Percentiles rank a stretch among this genome's conserved stretches.
phyloP scores from a whole-genome alignment of 2,329 filamentous ascomycete genomes.

The Bertia moriformis region DNA sequence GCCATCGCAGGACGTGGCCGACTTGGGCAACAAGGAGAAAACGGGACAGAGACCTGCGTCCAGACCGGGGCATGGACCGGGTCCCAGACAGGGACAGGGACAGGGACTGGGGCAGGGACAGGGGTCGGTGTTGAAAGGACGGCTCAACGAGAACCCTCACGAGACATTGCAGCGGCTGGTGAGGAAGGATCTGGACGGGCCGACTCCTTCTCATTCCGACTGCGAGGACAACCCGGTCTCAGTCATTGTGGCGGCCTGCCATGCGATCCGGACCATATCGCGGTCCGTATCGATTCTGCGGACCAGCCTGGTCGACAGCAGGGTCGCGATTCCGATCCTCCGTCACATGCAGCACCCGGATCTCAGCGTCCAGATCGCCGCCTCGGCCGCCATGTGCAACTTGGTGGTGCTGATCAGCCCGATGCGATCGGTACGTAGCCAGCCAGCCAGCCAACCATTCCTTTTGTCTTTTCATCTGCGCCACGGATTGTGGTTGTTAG shows the following conservation, averaged over 20 bases:
- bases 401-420: conserved; percentile 79
- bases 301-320: conserved; percentile 75
- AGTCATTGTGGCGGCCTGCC: conserved; percentile 75
- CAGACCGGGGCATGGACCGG: conserved; percentile 12
- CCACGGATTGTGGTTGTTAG: neutral
- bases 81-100: conserved; percentile 8
- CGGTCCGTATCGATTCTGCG: conserved; percentile 72
- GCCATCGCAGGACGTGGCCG: conserved; percentile 23
- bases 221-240: conserved; percentile 62
- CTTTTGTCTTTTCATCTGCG: neutral
- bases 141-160: too few species aligned
- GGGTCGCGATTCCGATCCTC: conserved; percentile 65
- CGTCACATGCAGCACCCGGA: conserved; percentile 60
- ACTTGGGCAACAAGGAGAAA: conserved; percentile 17
- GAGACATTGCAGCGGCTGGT: conserved; percentile 1
- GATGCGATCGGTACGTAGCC: conserved; percentile 61
- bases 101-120: conserved; percentile 5
- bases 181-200: conserved; percentile 6
- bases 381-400: conserved; percentile 73
- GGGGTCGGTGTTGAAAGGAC: too few species aligned
- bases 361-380: conserved; percentile 69
- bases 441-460: neutral
- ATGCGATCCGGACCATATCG: conserved; percentile 65
- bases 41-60: conserved; percentile 15
- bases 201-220: conserved; percentile 13